Conservation (phyloP, 2,329 filamentous ascomycete genomes). For the Madurella mycetomatis region DNA sequence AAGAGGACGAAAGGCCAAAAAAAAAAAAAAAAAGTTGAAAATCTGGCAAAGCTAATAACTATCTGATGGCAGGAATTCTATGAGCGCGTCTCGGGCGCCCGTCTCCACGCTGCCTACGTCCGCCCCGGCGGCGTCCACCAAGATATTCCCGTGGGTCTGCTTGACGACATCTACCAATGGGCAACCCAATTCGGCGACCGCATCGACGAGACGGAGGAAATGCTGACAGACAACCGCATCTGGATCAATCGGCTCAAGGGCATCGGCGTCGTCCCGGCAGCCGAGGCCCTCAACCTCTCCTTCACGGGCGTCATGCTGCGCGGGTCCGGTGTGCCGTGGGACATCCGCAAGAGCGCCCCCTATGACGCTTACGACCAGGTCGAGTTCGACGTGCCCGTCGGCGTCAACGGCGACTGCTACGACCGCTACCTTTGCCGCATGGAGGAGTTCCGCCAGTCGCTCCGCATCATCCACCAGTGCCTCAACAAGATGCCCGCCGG, state of each 20-base stretch:
- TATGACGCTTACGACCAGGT: conserved; percentile 98
- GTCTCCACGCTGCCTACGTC: conserved; percentile 94
- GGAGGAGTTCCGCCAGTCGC: conserved; percentile 98
- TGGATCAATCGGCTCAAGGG: conserved; percentile 93
- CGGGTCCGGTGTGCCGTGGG: conserved; percentile 92
- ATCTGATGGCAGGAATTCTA: conserved; percentile 78
- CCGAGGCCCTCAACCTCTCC: conserved; percentile 93
- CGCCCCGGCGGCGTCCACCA: conserved; percentile 94
- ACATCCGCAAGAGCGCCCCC: conserved; percentile 92
- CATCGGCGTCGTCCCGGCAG: conserved; percentile 83
- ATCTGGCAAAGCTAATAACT: conserved; percentile 10
- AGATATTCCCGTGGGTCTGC: conserved; percentile 85
- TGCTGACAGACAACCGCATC: conserved; percentile 98
- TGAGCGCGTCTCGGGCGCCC: conserved; percentile 95
- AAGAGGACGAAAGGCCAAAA: not conserved
- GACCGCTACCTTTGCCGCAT: conserved; percentile 98
- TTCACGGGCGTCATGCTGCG: conserved; percentile 98
- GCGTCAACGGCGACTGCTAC: conserved; percentile 97
- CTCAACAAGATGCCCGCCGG: conserved; percentile 98
- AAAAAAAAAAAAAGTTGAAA: not conserved
- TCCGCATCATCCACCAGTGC: conserved; percentile 98
- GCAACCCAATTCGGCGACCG: conserved; percentile 98
- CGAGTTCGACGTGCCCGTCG: conserved; percentile 96
- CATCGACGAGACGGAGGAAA: conserved; percentile 97
- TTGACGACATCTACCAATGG: conserved; percentile 99